Percentiles rank a stretch among this genome's conserved stretches.
Conservation (phyloP, 1,284 basidiomycete genomes). For the Cystobasidiaceae sp. region DNA sequence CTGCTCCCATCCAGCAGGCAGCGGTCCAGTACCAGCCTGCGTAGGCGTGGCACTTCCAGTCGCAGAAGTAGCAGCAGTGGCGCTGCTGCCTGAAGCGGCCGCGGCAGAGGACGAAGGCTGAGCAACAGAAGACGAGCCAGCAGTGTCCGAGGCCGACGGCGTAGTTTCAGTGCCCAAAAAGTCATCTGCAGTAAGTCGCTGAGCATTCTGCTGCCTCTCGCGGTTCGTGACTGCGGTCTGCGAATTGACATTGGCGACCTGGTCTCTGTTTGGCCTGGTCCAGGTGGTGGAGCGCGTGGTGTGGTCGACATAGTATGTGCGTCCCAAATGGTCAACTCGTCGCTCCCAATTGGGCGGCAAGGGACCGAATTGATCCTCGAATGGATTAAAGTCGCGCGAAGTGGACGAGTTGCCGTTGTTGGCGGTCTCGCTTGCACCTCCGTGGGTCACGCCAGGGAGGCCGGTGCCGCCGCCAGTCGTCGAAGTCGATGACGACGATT, state of each 20-base stretch:
- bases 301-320: conserved; percentile 71
- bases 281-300: conserved; percentile 91
- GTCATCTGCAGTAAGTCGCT: conserved; percentile 42
- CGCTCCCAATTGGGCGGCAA: conserved; percentile 91
- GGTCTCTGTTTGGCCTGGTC: conserved; percentile 61
- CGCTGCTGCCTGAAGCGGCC: conserved; percentile 24
- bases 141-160: conserved; percentile 37
- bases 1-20: conserved; percentile 97
- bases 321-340: conserved; percentile 75
- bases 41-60: conserved; percentile 55
- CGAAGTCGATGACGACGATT: conserved; percentile 12
- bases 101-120: conserved; percentile 46
- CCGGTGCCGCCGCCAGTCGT: conserved; percentile 28
- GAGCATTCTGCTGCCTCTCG: conserved; percentile 17
- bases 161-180: conserved; percentile 41
- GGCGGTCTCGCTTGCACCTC: conserved; percentile 13
- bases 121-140: conserved; percentile 48
- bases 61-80: conserved; percentile 32
- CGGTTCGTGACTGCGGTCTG: conserved; percentile 22
- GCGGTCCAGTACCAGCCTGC: conserved; percentile 69
- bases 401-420: conserved; percentile 50
- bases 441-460: conserved; percentile 44
- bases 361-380: conserved; percentile 67
- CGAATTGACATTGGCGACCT: conserved; percentile 10
- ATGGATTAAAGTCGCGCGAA: conserved; percentile 74